Evolutionary conservation across 352 stramenopile genomes (phyloP).

Genomic region (Pythium insidiosum): DNA sequence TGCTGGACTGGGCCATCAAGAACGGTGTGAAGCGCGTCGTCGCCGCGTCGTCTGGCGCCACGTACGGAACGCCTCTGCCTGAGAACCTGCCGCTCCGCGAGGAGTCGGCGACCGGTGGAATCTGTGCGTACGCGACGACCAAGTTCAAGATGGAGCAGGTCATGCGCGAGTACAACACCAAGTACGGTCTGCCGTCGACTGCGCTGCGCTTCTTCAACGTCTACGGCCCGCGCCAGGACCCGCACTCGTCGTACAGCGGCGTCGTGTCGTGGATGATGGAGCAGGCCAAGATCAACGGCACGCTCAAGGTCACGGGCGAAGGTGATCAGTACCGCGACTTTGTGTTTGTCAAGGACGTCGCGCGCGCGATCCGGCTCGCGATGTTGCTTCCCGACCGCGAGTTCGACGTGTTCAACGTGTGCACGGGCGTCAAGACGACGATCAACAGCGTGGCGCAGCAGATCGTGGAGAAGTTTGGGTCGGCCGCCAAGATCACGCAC

Average conservation of each 20-base stretch:
- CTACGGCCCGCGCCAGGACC: slow-evolving; percentile 74
- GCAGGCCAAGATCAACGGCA: slow-evolving; percentile 76
- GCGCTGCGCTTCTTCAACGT: slow-evolving; percentile 84
- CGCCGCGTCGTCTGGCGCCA: slow-evolving; percentile 67
- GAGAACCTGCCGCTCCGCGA: slow-evolving; percentile 69
- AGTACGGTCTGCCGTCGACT: slow-evolving; percentile 65
- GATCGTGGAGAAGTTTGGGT: slow-evolving; percentile 65
- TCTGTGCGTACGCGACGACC: slow-evolving; percentile 75
- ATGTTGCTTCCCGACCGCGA: slow-evolving; percentile 59
- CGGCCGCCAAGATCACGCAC: slow-evolving; percentile 55
- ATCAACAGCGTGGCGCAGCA: slow-evolving; percentile 52
- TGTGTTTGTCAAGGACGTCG: slow-evolving; percentile 82
- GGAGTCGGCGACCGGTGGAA: slow-evolving; percentile 63
- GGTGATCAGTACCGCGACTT: slow-evolving; percentile 82
- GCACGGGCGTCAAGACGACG: slow-evolving; percentile 65
- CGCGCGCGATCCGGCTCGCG: slow-evolving; percentile 66
- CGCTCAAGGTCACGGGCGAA: slow-evolving; percentile 68
- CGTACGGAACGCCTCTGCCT: slow-evolving; percentile 53
- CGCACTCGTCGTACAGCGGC: slow-evolving; percentile 76
- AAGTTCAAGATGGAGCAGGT: slow-evolving; percentile 84
- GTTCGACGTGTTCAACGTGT: slow-evolving; percentile 84
- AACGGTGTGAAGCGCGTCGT: slow-evolving; percentile 76
- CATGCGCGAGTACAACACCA: slow-evolving; percentile 61
- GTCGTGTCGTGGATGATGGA: slow-evolving; percentile 86
- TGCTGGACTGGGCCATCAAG: slow-evolving; percentile 70